Conservation (phyloP, 2,329 filamentous ascomycete species). For the Penicillium frequentans region DNA sequence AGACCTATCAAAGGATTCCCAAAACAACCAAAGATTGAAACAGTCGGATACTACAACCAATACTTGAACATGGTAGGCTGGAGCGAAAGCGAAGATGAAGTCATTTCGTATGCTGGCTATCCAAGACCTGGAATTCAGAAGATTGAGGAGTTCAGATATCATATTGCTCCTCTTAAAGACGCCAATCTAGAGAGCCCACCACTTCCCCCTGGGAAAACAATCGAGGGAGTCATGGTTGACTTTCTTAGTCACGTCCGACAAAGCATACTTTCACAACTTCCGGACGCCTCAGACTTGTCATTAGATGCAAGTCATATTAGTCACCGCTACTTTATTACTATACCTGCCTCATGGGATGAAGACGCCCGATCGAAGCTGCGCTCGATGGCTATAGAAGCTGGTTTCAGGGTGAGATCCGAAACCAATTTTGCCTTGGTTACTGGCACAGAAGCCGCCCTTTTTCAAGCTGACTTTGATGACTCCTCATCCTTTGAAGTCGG, state of each 20-base stretch:
- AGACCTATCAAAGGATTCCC: not conserved
- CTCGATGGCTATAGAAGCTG: not conserved
- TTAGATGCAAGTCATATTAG: not conserved
- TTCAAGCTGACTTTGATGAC: not conserved
- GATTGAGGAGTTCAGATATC: not conserved
- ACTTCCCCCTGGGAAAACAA: not conserved
- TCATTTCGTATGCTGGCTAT: not conserved
- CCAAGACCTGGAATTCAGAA: not conserved
- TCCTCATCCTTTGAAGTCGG: not conserved
- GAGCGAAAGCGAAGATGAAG: not conserved
- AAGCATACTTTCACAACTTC: not conserved
- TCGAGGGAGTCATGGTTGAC: not conserved
- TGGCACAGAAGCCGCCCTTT: not conserved
- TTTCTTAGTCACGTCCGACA: not conserved
- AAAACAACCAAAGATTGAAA: not conserved
- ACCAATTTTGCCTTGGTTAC: not conserved
- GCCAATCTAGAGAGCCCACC: not conserved
- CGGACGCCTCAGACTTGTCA: not conserved
- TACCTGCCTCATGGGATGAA: not conserved
- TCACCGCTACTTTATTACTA: not conserved
- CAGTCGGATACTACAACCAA: not conserved
- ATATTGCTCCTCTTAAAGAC: not conserved
- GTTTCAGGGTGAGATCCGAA: not conserved
- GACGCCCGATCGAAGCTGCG: not conserved
- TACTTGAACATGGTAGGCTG: not conserved